Conservation (phyloP, 805 yeast species). For the Metschnikowia koreensis region DNA sequence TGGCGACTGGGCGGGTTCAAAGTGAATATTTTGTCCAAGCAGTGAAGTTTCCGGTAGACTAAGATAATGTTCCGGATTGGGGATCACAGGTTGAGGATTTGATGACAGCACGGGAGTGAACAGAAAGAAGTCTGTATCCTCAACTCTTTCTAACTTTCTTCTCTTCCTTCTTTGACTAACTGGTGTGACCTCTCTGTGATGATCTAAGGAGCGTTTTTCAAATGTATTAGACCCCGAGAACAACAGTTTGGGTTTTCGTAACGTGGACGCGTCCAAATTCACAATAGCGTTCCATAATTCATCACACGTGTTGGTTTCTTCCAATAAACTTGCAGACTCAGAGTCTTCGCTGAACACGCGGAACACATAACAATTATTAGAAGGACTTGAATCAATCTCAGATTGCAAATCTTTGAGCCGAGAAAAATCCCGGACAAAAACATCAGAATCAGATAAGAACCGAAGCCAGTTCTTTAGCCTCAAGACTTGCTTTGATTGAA, state of each 20-base stretch:
- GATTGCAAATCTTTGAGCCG: not conserved
- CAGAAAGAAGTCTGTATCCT: slow-evolving; percentile 35
- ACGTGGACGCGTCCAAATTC: not conserved
- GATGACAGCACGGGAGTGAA: slow-evolving; percentile 17
- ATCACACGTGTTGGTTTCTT: slow-evolving; percentile 1
- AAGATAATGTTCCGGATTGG: not conserved
- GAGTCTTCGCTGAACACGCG: not conserved
- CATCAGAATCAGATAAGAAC: slow-evolving; percentile 10
- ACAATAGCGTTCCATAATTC: slow-evolving; percentile 16
- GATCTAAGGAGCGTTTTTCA: not conserved
- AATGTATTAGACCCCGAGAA: not conserved
- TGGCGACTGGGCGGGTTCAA: not conserved
- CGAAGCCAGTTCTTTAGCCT: slow-evolving; percentile 16
- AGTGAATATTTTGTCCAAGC: not conserved
- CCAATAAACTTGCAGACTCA: not conserved
- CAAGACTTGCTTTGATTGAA: slow-evolving; percentile 4
- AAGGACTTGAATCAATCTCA: not conserved
- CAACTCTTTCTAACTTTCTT: slow-evolving; percentile 32
- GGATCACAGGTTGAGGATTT: not conserved
- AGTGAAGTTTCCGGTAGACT: not conserved
- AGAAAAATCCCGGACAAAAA: not conserved
- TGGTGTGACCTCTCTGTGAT: slow-evolving; percentile 1
- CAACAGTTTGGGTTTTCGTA: not conserved
- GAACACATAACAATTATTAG: not conserved
- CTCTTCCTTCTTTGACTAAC: slow-evolving; percentile 25